Conservation (phyloP, 140 eudicot species). For the Ambrosia hybrid region DNA sequence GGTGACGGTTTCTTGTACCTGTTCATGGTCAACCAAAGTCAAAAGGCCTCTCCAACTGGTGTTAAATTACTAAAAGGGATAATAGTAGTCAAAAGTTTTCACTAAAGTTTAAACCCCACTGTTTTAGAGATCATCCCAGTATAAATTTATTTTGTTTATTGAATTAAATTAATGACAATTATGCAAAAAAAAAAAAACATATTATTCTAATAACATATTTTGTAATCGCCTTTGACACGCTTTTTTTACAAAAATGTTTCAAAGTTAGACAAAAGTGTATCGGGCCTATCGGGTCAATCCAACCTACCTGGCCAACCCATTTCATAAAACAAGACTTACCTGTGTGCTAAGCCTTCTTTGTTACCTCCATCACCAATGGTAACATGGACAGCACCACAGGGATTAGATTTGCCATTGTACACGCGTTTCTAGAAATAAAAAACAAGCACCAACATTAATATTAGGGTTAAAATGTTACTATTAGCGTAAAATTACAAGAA, state of each 20-base stretch:
- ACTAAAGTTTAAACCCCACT: too few species aligned
- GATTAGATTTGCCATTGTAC: slow-evolving; percentile 34
- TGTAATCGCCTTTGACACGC: not conserved
- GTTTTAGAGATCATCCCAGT: too few species aligned
- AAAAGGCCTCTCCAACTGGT: too few species aligned
- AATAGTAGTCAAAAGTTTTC: not conserved
- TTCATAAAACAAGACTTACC: slow-evolving; percentile 38
- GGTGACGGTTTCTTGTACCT: slow-evolving; percentile 84
- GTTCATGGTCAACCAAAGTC: not conserved
- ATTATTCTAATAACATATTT: not conserved
- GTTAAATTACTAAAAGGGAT: too few species aligned
- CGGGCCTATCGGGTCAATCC: too few species aligned
- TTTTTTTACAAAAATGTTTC: not conserved
- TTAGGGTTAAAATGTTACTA: not conserved
- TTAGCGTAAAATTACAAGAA: slow-evolving; percentile 28
- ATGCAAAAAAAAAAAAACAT: too few species aligned
- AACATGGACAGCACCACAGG: slow-evolving; percentile 91
- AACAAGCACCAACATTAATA: too few species aligned
- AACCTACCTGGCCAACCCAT: too few species aligned
- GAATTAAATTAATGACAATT: too few species aligned
- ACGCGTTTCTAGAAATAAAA: slow-evolving; percentile 37
- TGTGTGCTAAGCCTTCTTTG: slow-evolving; percentile 77
- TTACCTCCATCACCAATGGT: slow-evolving; percentile 99
- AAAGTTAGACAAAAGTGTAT: not conserved
- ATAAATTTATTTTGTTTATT: too few species aligned